Percentiles rank a stretch among this genome's conserved stretches.
phyloP scores from a whole-genome alignment of 2,329 filamentous ascomycete species.

The Fusarium guadeloupense region DNA sequence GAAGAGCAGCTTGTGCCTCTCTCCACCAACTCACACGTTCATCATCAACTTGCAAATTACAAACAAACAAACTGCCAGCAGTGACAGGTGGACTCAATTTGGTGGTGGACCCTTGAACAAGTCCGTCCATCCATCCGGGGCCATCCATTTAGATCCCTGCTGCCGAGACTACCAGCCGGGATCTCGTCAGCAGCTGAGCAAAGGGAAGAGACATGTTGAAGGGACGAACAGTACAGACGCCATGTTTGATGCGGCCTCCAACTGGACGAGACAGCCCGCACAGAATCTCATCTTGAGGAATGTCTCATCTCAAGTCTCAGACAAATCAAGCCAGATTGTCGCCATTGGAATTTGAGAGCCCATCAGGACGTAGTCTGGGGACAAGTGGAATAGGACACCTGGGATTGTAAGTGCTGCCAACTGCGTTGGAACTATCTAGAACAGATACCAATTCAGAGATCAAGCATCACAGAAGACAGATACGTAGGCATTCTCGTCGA shows the following conservation, averaged over 20 bases:
- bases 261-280: not conserved
- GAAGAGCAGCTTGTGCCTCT: not conserved
- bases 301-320: slow-evolving; percentile 11
- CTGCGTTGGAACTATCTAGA: not conserved
- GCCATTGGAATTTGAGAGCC: slow-evolving; percentile 7
- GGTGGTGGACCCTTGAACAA: slow-evolving; percentile 12
- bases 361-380: slow-evolving; percentile 3
- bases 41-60: not conserved
- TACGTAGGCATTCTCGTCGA: not conserved
- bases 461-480: not conserved
- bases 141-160: slow-evolving; percentile 32
- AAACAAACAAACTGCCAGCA: too few species aligned
- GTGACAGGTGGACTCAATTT: slow-evolving; percentile 11
- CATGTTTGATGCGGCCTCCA: not conserved
- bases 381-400: not conserved
- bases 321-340: not conserved
- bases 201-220: not conserved
- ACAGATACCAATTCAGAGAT: not conserved
- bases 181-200: slow-evolving; percentile 29
- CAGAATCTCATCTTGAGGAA: slow-evolving; percentile 10
- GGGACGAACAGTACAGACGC: not conserved
- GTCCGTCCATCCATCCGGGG: slow-evolving; percentile 18
- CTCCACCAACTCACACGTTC: not conserved
- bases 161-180: slow-evolving; percentile 1
- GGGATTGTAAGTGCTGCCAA: not conserved